These are phyloP conservation scores for Prorocentrum cordatum DNA, from an alignment of 169 alveolate genomes.

Conservation along the genomic window DNA sequence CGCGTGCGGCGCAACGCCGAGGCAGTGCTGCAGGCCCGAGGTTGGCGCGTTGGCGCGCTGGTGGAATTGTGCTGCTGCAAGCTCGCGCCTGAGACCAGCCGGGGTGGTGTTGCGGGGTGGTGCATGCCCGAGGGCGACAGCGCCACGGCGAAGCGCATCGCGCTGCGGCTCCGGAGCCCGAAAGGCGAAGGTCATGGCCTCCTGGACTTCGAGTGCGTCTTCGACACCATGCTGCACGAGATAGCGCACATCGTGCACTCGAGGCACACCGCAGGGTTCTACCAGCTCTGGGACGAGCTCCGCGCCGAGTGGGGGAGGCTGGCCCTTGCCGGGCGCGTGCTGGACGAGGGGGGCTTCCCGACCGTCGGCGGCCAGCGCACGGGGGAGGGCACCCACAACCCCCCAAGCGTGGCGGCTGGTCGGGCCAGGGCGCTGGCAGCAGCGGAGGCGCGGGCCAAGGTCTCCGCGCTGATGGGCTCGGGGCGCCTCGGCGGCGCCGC, in stretches of 20 bases:
- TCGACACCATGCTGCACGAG: constrained; percentile 39
- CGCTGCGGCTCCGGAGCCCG: constrained; percentile 13
- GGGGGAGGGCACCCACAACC: neutral
- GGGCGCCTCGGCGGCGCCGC: neutral
- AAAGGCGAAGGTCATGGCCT: constrained; percentile 10
- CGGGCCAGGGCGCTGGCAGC: neutral
- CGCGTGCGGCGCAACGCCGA: constrained; percentile 19
- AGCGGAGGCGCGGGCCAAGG: neutral
- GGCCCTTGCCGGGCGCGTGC: neutral
- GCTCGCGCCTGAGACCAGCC: constrained; percentile 11
- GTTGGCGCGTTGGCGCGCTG: neutral
- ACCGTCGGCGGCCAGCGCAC: constrained; percentile 14
- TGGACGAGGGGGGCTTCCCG: constrained; percentile 18
- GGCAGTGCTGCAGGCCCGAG: neutral
- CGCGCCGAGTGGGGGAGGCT: neutral
- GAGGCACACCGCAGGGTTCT: constrained; percentile 15
- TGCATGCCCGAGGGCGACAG: constrained; percentile 36
- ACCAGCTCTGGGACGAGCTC: constrained; percentile 17
- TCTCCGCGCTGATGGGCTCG: neutral
- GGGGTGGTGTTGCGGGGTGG: constrained; percentile 20
- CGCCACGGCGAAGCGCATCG: neutral
- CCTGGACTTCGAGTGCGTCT: constrained; percentile 14
- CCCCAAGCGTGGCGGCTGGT: neutral
- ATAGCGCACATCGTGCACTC: constrained; percentile 21
- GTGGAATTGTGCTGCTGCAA: constrained; percentile 51